phyloP scores from a whole-genome alignment of 2,329 filamentous ascomycete species.

The Colletotrichum phormii region DNA sequence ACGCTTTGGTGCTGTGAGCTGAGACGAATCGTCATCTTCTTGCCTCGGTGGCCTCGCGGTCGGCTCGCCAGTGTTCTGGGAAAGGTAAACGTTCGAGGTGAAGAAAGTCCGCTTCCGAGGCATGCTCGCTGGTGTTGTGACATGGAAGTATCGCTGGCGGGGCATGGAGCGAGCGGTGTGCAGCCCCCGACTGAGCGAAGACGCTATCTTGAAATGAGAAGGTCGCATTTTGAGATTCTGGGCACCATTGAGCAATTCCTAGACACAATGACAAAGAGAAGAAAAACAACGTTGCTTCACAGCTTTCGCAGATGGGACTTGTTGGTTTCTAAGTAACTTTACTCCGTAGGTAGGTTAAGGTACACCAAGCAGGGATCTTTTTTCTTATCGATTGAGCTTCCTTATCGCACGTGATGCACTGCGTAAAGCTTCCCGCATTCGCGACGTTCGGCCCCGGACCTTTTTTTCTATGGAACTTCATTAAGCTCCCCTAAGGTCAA shows the following conservation, averaged over 20 bases:
- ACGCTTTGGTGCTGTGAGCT: slow-evolving; percentile 49
- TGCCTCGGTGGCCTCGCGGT: slow-evolving; percentile 33
- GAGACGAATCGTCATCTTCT: not conserved
- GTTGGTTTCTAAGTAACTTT: not conserved
- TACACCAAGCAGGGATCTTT: not conserved
- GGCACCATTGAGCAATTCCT: slow-evolving; percentile 20
- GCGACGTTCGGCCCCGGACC: not conserved
- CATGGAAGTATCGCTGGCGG: slow-evolving; percentile 55
- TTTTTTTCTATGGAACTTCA: not conserved
- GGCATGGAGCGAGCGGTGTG: slow-evolving; percentile 14
- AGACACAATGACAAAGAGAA: not conserved
- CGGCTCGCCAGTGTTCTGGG: slow-evolving; percentile 50
- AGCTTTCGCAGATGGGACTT: not conserved
- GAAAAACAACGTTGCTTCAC: not conserved
- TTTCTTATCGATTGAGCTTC: not conserved
- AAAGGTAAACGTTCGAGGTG: slow-evolving; percentile 71
- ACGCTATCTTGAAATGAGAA: slow-evolving; percentile 27
- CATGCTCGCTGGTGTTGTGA: slow-evolving; percentile 54
- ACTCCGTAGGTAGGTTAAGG: not conserved
- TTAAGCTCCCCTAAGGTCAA: not conserved
- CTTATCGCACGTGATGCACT: slow-evolving; percentile 25
- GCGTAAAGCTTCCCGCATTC: slow-evolving; percentile 7
- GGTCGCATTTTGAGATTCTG: slow-evolving; percentile 26
- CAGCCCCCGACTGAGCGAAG: slow-evolving; percentile 31
- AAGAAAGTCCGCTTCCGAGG: slow-evolving; percentile 73